phyloP scores from a whole-genome alignment of 306 rosid species.

The Quercus variabilis region DNA sequence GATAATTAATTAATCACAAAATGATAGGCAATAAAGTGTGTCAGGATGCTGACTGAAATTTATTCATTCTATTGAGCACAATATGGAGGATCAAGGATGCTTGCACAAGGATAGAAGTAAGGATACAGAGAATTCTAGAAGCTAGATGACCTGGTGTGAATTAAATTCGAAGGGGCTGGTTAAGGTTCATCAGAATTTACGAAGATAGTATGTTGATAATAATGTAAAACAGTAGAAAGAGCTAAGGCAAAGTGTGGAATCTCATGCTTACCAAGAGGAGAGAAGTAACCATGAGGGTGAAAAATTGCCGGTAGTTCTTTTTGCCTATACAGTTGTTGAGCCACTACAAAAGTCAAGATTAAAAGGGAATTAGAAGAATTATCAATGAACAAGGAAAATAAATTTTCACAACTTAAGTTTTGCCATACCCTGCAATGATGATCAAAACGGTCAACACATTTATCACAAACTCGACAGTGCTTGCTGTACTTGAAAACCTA shows the following conservation, averaged over 20 bases:
- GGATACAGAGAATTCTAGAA: background rate
- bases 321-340: conserved; percentile 93
- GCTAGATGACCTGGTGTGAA: background rate
- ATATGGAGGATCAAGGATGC: background rate
- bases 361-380: conserved; percentile 16
- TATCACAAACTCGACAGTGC: conserved; percentile 97
- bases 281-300: conserved; percentile 91
- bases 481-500: conserved; percentile 98
- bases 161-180: background rate
- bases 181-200: background rate
- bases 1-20: background rate
- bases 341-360: conserved; percentile 64
- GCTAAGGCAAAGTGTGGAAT: conserved; percentile 15
- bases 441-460: conserved; percentile 89
- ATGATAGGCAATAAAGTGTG: background rate
- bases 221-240: conserved; percentile 12
- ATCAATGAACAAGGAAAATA: conserved; percentile 2
- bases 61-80: background rate
- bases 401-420: conserved; percentile 9
- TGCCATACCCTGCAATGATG: conserved; percentile 93
- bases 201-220: conserved; percentile 11
- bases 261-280: conserved; percentile 87
- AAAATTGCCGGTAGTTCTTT: conserved; percentile 82
- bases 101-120: background rate
- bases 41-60: background rate